phyloP scores from a whole-genome alignment of 192 early-diverging fungal species.

The Coemansia sp. region DNA sequence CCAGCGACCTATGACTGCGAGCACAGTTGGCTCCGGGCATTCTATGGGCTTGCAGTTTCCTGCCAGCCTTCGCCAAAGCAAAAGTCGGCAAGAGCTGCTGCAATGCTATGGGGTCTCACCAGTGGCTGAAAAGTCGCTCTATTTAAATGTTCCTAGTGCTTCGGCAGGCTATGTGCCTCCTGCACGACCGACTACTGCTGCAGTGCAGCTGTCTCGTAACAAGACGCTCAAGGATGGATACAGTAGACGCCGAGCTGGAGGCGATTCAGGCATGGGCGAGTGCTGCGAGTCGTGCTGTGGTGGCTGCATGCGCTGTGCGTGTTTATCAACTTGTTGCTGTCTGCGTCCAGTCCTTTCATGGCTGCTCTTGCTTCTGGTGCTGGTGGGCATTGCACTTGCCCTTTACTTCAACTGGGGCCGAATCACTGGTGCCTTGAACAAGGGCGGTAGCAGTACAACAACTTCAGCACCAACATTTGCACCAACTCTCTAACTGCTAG shows the following conservation, averaged over 20 bases:
- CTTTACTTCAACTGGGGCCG: constrained; percentile 55
- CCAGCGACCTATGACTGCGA: constrained; percentile 6
- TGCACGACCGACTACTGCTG: constrained; percentile 10
- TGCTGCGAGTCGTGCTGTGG: constrained; percentile 52
- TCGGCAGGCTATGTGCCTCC: constrained; percentile 34
- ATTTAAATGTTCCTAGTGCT: neutral
- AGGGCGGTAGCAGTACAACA: neutral
- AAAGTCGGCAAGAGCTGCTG: constrained; percentile 35
- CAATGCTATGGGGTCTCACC: neutral
- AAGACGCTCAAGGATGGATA: constrained; percentile 49
- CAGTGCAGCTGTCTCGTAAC: constrained; percentile 30
- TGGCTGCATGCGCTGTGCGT: constrained; percentile 39
- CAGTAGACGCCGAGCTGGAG: constrained; percentile 32
- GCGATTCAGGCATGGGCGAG: constrained; percentile 52
- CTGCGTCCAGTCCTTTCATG: constrained; percentile 35
- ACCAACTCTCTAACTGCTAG: neutral
- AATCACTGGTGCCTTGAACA: constrained; percentile 25
- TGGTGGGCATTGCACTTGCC: constrained; percentile 42
- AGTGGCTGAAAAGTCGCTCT: neutral
- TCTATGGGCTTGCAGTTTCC: constrained; percentile 12
- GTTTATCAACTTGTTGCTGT: constrained; percentile 34
- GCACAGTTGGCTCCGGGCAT: constrained; percentile 21
- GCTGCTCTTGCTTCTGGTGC: constrained; percentile 23
- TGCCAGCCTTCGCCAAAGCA: constrained; percentile 14
- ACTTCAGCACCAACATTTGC: neutral